Percentiles rank a stretch among this genome's conserved stretches.
Evolutionary conservation across 306 rosid species (phyloP).

Genomic region (Inga oerstediana): DNA sequence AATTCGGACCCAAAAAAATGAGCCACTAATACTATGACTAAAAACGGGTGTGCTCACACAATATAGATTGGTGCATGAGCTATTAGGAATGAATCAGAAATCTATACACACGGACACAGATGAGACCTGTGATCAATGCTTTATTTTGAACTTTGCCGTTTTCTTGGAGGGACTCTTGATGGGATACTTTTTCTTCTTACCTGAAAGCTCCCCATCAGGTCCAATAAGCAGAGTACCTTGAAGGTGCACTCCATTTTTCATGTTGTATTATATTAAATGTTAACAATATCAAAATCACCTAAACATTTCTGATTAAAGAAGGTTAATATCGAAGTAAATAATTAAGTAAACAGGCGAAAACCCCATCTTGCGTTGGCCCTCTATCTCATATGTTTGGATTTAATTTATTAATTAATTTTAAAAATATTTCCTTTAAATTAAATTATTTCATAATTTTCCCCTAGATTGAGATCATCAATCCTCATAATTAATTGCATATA

Average conservation of each 20-base stretch:
- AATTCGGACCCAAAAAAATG: neutral
- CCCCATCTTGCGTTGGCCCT: neutral
- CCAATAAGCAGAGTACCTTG: constrained; percentile 39
- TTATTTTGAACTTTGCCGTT: neutral
- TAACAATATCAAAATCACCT: neutral
- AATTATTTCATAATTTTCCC: neutral
- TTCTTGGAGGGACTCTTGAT: constrained; percentile 26
- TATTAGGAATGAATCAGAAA: neutral
- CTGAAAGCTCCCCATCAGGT: constrained; percentile 49
- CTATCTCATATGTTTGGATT: neutral
- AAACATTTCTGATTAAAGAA: neutral
- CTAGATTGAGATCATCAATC: neutral
- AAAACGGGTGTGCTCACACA: neutral
- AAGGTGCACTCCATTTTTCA: constrained; percentile 23
- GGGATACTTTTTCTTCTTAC: constrained; percentile 45
- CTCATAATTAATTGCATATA: neutral
- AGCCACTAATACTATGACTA: constrained; percentile 2
- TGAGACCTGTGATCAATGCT: constrained; percentile 16
- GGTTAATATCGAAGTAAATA: neutral
- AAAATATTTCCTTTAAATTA: neutral
- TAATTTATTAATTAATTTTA: neutral
- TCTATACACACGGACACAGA: neutral
- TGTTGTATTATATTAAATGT: neutral
- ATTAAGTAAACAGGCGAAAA: neutral
- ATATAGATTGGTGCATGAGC: neutral